Percentiles rank a stretch among this genome's conserved stretches.
Evolutionary conservation across 2,329 filamentous ascomycete species (phyloP).

Genomic region (Harringtonia aguacate): DNA sequence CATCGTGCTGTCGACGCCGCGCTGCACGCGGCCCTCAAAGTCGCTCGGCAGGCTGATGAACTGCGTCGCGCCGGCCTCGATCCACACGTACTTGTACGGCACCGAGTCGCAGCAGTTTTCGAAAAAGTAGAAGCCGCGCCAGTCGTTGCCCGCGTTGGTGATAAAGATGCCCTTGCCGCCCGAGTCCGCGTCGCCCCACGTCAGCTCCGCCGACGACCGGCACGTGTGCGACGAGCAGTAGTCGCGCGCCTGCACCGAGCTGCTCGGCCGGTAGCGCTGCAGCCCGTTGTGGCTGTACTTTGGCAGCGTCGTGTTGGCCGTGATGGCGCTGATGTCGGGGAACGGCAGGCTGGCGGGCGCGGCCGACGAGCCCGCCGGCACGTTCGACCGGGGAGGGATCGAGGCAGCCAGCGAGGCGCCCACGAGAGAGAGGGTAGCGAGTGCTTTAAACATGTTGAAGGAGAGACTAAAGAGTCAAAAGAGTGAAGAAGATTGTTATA

Average conservation of each 20-base stretch:
- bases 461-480: too few relatives aligned
- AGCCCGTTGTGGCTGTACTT: background rate
- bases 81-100: conserved; percentile 8
- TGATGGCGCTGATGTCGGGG: conserved; percentile 1
- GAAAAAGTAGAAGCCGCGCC: conserved; percentile 7
- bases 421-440: background rate
- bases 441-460: background rate
- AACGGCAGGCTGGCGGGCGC: background rate
- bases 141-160: conserved; percentile 4
- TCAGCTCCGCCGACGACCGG: background rate
- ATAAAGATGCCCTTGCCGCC: conserved; percentile 5
- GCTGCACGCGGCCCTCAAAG: conserved; percentile 5
- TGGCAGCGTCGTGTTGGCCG: background rate
- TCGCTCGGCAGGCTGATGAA: conserved; percentile 2
- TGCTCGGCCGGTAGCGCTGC: background rate
- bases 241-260: background rate
- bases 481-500: too few relatives aligned
- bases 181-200: conserved; percentile 3
- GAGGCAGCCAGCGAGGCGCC: background rate
- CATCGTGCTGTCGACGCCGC: conserved; percentile 5
- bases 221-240: background rate
- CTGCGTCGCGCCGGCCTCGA: conserved; percentile 5
- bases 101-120: conserved; percentile 5
- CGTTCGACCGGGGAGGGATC: too few relatives aligned
- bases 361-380: background rate